Base-by-base conservation (phyloP, 2,329 filamentous ascomycete genomes). In the Botrytis galanthina region DNA sequence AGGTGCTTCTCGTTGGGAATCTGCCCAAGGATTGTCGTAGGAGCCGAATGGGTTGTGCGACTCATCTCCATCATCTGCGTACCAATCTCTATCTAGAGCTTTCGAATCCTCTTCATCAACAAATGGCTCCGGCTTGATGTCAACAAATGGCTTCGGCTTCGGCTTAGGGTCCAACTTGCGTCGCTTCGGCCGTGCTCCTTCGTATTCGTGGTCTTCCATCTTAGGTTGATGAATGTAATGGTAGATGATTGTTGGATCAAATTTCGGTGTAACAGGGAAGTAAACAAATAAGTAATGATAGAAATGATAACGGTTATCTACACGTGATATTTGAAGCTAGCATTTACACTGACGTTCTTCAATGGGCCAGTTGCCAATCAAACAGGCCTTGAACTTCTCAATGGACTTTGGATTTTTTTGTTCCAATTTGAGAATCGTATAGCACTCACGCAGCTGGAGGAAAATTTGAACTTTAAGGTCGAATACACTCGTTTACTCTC, bases 51-150 rank as follows among this genome's bases (percentile, higher is more conserved):
- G 95, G 80, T 97, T 97, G 82, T 97, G 94, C n/a, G 90, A 87
- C 76, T 98, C 95, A 80, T 97, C 95, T 76, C 94, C 95, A 80
- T 97, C 94, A 66, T 93, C 93, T 35, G 90, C 91, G 79, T 98
- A 98, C 95, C 95, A 98, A 82, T 97, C 95, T 75, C 95, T 90
- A 81, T 98, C 95, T 72, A 97, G 85, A 16, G 91, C 93, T 75
- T 88, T 88, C 29, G 90, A 88, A 76, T 97, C 93, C 75, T 93
- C 89, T 57, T 91, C 87, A 48, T 87, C 86, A 22, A 90, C 85
- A 22, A 85, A 84, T 4, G 89, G 86, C 78, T 92, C 90, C 0
- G 89, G 87, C 9, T 57, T 57, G n/a, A 57, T 57, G 4, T 86
- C 87, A 64, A 92, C 89, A 73, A 91, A 89, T 57, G 51, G 51